Conservation (phyloP, 2,329 filamentous ascomycete species). For the Fusarium sororula region DNA sequence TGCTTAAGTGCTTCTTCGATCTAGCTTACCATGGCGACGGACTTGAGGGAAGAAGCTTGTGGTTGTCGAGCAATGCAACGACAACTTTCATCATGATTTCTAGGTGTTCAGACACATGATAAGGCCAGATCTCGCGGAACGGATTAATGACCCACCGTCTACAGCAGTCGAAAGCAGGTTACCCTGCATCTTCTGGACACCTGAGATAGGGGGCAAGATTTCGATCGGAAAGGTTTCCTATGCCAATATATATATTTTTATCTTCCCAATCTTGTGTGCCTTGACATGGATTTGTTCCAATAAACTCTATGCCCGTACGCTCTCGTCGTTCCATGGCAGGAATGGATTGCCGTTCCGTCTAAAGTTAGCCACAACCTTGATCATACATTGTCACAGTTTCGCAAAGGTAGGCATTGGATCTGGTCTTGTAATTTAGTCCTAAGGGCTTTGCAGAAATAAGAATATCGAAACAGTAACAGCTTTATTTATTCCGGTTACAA, state of each 20-base stretch:
- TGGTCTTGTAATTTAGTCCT: fast-evolving
- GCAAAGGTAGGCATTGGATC: fast-evolving
- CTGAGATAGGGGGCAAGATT: too few species aligned
- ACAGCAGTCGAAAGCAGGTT: not conserved
- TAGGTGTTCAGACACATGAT: conserved; percentile 24
- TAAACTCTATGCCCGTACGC: not conserved
- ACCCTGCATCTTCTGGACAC: conserved; percentile 1
- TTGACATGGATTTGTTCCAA: too few species aligned
- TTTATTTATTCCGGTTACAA: not conserved
- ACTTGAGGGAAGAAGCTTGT: conserved; percentile 31
- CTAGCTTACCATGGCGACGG: conserved; percentile 32
- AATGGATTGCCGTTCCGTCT: not conserved
- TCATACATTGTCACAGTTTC: fast-evolving
- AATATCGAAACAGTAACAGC: not conserved
- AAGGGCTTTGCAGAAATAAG: fast-evolving
- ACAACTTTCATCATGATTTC: conserved; percentile 37
- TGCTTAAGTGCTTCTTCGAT: fast-evolving
- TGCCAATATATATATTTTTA: too few species aligned
- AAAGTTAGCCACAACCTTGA: too few species aligned
- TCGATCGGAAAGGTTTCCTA: not conserved
- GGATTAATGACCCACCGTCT: conserved; percentile 24
- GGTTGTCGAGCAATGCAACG: conserved; percentile 11
- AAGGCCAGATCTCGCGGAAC: conserved; percentile 43
- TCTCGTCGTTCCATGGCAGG: not conserved
- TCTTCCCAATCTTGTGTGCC: too few species aligned